Conservation (phyloP, 345 rosid species). For the Murraya paniculata region DNA sequence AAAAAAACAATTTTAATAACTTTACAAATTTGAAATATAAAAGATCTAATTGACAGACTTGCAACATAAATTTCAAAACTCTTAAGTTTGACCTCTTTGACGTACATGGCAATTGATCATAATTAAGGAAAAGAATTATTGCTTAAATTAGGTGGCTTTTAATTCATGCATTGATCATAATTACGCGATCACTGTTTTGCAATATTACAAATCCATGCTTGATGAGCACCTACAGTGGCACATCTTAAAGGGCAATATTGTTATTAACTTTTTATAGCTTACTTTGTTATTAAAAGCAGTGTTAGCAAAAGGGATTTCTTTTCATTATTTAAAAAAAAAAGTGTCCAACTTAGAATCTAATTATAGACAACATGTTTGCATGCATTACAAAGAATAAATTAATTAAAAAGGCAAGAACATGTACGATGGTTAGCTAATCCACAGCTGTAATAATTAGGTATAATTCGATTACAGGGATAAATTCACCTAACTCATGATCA, state of each 20-base stretch:
- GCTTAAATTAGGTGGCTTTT: background rate
- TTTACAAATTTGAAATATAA: background rate
- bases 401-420: background rate
- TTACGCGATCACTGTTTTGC: background rate
- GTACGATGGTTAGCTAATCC: background rate
- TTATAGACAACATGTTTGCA: background rate
- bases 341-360: constrained; percentile 12
- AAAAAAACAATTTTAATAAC: background rate
- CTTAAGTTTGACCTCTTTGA: no score
- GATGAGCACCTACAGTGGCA: background rate
- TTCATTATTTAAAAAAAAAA: background rate
- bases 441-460: constrained; percentile 6
- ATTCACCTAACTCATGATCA: background rate
- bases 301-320: background rate
- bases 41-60: background rate
- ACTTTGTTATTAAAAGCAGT: constrained; percentile 16
- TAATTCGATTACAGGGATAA: background rate
- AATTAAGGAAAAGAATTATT: no score
- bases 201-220: background rate
- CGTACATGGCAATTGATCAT: no score
- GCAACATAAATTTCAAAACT: no score
- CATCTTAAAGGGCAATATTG: background rate
- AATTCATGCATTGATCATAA: constrained; percentile 7
- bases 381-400: background rate
- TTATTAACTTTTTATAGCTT: background rate